These are phyloP conservation scores for Ogataea parapolymorpha DNA, from an alignment of 805 yeast species.

Conservation along the genomic window DNA sequence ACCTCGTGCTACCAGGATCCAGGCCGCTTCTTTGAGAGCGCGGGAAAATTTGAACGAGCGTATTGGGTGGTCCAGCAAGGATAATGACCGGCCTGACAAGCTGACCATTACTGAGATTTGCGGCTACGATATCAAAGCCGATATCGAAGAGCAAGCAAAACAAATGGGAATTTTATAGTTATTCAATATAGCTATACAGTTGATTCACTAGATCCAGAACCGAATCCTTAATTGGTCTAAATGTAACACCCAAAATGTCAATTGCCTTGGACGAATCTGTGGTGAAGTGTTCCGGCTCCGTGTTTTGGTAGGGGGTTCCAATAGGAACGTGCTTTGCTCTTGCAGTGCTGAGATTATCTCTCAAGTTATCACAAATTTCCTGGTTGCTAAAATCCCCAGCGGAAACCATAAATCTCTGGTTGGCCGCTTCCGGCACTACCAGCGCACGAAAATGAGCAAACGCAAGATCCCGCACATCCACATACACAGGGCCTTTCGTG, in stretches of 20 bases:
- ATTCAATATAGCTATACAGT: neutral
- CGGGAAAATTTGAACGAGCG: slow-evolving; percentile 33
- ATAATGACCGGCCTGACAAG: slow-evolving; percentile 20
- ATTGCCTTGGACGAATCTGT: slow-evolving; percentile 27
- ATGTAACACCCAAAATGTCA: slow-evolving; percentile 14
- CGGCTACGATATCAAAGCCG: slow-evolving; percentile 31
- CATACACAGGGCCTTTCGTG: slow-evolving; percentile 32
- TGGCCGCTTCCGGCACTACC: slow-evolving; percentile 29
- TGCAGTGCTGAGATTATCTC: slow-evolving; percentile 17
- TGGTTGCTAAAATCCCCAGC: slow-evolving; percentile 33
- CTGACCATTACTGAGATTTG: slow-evolving; percentile 33
- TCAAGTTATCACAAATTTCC: slow-evolving; percentile 24
- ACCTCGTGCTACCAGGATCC: slow-evolving; percentile 32
- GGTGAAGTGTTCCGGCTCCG: slow-evolving; percentile 26
- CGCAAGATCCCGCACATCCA: slow-evolving; percentile 43
- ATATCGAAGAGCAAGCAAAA: slow-evolving; percentile 20
- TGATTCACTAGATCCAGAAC: slow-evolving; percentile 16
- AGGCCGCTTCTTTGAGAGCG: slow-evolving; percentile 33
- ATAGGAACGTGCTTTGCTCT: slow-evolving; percentile 14
- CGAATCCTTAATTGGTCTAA: slow-evolving; percentile 18
- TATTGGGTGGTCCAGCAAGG: slow-evolving; percentile 30
- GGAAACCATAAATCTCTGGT: slow-evolving; percentile 31
- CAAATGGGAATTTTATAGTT: slow-evolving; percentile 2
- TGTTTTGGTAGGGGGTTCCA: slow-evolving; percentile 24
- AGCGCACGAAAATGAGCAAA: slow-evolving; percentile 37